phyloP scores from a whole-genome alignment of 345 rosid genomes.

The Pugionium dolabratum region DNA sequence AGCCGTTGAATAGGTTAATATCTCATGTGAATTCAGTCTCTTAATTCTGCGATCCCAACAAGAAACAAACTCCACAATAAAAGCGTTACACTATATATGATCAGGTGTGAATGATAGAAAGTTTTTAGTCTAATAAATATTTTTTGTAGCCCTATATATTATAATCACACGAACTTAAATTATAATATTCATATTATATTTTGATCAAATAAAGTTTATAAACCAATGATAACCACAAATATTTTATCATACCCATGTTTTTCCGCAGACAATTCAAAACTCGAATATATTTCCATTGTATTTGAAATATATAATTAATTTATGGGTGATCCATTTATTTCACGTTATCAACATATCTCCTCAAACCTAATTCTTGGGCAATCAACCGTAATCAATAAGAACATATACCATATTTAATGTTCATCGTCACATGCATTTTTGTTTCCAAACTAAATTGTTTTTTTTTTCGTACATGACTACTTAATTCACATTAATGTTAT shows the following conservation, averaged over 20 bases:
- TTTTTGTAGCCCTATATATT: background rate
- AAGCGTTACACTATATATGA: background rate
- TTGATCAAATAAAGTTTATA: background rate
- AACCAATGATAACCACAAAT: constrained; percentile 5
- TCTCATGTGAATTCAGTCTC: too few species aligned
- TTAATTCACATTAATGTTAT: constrained; percentile 5
- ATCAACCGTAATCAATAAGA: constrained; percentile 40
- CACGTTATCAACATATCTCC: constrained; percentile 34
- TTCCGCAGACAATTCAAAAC: constrained; percentile 18
- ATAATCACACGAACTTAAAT: background rate
- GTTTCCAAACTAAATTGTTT: constrained; percentile 6
- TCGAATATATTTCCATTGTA: constrained; percentile 15
- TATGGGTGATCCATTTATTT: constrained; percentile 40
- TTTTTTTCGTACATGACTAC: constrained; percentile 2
- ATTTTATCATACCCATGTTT: constrained; percentile 10
- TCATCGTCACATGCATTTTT: constrained; percentile 40
- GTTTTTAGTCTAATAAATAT: background rate
- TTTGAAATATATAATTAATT: constrained; percentile 15
- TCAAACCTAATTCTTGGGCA: constrained; percentile 41
- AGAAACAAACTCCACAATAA: background rate
- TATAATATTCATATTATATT: background rate
- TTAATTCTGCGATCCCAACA: constrained; percentile 14
- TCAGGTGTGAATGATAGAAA: background rate
- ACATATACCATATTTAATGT: constrained; percentile 40
- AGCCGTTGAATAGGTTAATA: background rate